Percentiles rank a stretch among this genome's conserved stretches.
Evolutionary conservation across 805 yeast species (phyloP).

Genomic region (Ogataea trehalophila): DNA sequence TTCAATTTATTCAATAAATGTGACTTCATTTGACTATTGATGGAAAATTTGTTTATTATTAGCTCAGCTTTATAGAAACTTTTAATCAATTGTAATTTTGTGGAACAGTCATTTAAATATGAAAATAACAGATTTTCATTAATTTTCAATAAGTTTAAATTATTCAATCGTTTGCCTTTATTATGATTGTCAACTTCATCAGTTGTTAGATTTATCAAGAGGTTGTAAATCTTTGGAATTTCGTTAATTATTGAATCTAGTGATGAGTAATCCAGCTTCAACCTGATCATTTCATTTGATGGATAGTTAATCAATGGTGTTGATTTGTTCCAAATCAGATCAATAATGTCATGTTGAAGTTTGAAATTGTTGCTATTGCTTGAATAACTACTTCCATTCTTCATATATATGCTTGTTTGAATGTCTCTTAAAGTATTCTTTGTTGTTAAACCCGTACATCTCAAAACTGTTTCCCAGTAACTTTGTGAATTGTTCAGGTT

Average conservation of each 20-base stretch:
- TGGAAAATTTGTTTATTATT: constrained; percentile 24
- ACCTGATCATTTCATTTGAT: constrained; percentile 17
- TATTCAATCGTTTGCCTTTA: constrained; percentile 6
- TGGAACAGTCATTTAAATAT: constrained; percentile 20
- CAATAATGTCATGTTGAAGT: constrained; percentile 20
- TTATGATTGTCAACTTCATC: too few relatives aligned
- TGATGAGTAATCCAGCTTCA: constrained; percentile 20
- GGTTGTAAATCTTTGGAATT: constrained; percentile 18
- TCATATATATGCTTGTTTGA: constrained; percentile 14
- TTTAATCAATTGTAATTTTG: constrained; percentile 14
- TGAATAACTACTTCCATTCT: constrained; percentile 6
- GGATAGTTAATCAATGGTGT: constrained; percentile 11
- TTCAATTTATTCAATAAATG: constrained; percentile 10
- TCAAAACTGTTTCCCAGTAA: constrained; percentile 26
- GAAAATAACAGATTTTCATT: constrained; percentile 17
- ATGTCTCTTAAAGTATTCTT: constrained; percentile 18
- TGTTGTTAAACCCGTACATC: constrained; percentile 20
- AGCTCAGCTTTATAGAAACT: constrained; percentile 26
- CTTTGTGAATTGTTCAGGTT: constrained; percentile 15
- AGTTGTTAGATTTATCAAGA: constrained; percentile 3
- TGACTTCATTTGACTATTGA: constrained; percentile 18
- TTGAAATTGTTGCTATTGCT: constrained; percentile 8
- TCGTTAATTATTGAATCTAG: constrained; percentile 19
- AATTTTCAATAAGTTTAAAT: constrained; percentile 12
- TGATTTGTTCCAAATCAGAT: constrained; percentile 22